These are phyloP conservation scores for Peronospora destructor DNA, from an alignment of 352 stramenopile genomes.

Conservation along the genomic window DNA sequence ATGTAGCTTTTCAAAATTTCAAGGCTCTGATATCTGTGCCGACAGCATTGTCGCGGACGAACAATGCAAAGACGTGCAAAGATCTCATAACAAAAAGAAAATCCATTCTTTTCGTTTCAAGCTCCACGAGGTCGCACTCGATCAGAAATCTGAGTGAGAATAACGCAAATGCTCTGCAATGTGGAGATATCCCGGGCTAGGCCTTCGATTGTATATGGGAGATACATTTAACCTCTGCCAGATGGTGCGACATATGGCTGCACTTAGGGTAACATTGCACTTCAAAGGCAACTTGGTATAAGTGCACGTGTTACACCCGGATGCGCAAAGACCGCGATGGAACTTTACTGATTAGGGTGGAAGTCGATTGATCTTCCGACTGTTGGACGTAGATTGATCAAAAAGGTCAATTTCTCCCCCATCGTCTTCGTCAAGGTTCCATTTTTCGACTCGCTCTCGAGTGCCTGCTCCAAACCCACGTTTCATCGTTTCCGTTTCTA, in stretches of 20 bases:
- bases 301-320: conserved; percentile 15
- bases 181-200: no score
- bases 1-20: conserved; percentile 2
- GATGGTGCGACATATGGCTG: conserved; percentile 9
- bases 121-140: no score
- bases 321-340: conserved; percentile 12
- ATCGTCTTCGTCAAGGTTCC: conserved; percentile 5
- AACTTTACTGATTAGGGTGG: conserved; percentile 23
- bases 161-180: no score
- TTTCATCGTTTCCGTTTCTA: conserved; percentile 9
- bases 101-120: conserved; percentile 1
- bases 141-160: no score
- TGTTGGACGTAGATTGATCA: neutral
- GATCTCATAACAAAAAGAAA: conserved; percentile 5
- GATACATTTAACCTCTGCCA: conserved; percentile 24
- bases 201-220: conserved; percentile 1
- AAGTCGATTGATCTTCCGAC: conserved; percentile 7
- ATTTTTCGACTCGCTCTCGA: conserved; percentile 24
- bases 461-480: conserved; percentile 3
- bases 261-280: conserved; percentile 10
- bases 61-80: conserved; percentile 1
- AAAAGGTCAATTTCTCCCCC: conserved; percentile 5
- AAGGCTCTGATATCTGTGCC: conserved; percentile 14
- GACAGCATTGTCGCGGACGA: conserved; percentile 17
- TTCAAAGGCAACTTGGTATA: conserved; percentile 18